These are phyloP conservation scores for Basidiobolus meristosporus DNA, from an alignment of 371 early-diverging fungal species.

Conservation along the genomic window DNA sequence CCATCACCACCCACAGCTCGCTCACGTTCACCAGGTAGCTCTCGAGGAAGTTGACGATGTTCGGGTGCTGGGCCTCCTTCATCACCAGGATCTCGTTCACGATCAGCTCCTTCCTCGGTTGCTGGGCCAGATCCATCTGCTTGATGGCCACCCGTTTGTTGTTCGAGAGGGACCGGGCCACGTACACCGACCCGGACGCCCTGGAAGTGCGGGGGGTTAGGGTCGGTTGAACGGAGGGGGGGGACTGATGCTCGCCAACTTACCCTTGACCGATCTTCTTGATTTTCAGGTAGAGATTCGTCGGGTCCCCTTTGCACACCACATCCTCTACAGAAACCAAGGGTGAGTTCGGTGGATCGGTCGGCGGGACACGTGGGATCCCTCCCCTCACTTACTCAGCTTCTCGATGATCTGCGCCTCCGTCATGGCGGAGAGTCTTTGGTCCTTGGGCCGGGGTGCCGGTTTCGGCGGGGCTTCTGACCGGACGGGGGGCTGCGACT, in stretches of 20 bases:
- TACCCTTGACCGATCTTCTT: conserved; percentile 94
- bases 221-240: background rate
- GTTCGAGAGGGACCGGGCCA: conserved; percentile 47
- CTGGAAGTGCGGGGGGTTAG: conserved; percentile 12
- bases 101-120: conserved; percentile 85
- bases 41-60: conserved; percentile 89
- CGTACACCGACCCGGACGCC: conserved; percentile 90
- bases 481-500: too few relatives aligned
- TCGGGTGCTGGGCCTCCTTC: conserved; percentile 85
- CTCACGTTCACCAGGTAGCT: conserved; percentile 56
- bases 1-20: conserved; percentile 97
- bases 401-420: conserved; percentile 85
- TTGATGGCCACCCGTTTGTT: conserved; percentile 83
- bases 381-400: conserved; percentile 19
- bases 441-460: conserved; percentile 23
- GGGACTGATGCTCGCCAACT: conserved; percentile 4
- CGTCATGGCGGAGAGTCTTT: conserved; percentile 64
- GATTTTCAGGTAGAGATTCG: conserved; percentile 60
- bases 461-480: conserved; percentile 4
- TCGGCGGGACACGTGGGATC: background rate
- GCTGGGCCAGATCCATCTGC: conserved; percentile 84
- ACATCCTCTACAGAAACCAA: conserved; percentile 17
- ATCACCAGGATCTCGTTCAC: conserved; percentile 92
- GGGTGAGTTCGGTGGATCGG: background rate
- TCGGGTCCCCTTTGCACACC: conserved; percentile 76